Base-by-base conservation (phyloP, 2,329 filamentous ascomycete genomes). In the Sclerotinia spermophila region DNA sequence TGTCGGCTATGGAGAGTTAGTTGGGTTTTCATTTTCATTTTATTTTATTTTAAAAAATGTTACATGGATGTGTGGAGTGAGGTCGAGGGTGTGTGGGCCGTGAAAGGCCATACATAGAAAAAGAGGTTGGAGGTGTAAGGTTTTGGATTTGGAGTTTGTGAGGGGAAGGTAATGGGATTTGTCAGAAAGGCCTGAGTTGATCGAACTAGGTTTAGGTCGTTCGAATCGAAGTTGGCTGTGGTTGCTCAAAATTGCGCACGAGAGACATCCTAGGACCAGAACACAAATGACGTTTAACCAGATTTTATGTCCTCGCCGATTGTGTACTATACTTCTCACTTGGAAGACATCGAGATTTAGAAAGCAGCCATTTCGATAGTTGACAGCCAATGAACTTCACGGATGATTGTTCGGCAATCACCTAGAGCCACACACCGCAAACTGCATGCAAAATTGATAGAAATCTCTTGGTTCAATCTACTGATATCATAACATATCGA, bases 401-500 rank as follows among this genome's bases (percentile, higher is more conserved):
- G 35, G 33, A 21, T 17, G 55, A 15, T 51, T 10, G 30, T 51
- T 27, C 17, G 11, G 21, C n/a, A 15, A 27, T 27, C n/a, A 51
- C 7, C 48, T 27, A 53, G 30, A 17, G 21, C 42, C 45, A 27
- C 33, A 30, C 7, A 64, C 30, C 44, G 35, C 62, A 51, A 30
- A 38, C 30, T 53, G 61, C 24, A 40, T 24, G 53, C 27, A n/a
- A 8, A 53, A 30, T 40, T 53, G 33, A 5, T 40, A 53, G 51
- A 51, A n/a, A 62, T 27, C 13, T 44, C 33, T 13, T 13, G 62
- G 27, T 66, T 65, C n/a, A 66, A 53, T 66, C 65, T 66, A 24
- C 48, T 66, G 51, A 56, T 40, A 56, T 21, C 48, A 65, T 70
- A 53, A 69, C 27, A 45, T 55, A 48, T 44, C 15, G 45, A 70